Base-by-base conservation (phyloP, 352 stramenopile species). In the Phytophthora sp. region DNA sequence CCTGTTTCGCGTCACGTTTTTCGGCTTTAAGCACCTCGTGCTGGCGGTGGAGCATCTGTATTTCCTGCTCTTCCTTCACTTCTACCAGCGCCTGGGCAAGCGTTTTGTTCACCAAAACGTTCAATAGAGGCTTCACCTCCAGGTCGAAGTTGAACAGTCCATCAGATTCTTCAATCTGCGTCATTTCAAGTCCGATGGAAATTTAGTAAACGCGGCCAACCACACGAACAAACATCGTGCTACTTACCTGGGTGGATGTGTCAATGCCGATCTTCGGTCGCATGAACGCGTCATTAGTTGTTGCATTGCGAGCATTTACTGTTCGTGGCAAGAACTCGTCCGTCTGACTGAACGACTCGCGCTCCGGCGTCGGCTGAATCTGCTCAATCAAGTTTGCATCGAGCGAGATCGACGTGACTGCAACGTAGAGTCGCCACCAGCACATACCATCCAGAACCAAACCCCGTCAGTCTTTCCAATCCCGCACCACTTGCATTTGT, bases 91-190 rank as follows among this genome's bases (percentile, higher is more conserved):
- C 87, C 62, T 96, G 88, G 15, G 87, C 82, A 9, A 96, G 70
- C 3, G 84, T 96, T 49, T 95, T 96, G 67, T 76, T 89, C 24
- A 95, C 84, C 17, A 96, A 46, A 1, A 94, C 81, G 46, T 82
- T 81, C 13, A 96, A 66, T 9, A 96, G 57, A 24, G 88, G 88
- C 61, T 75, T 73, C 32, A 95, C 84, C 48, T 96, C 86, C 12
- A 58, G 53, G 54, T 96, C 84, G 58, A 94, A 96, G 51, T 94
- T 82, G 62, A 94, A 95, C 17, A 96, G 60, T 23, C 78, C 71
- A 48, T 90, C 84, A 1, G 72, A 68, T 17, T 82, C 76, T 35
- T 93, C 81, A 46, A 95, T 95, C 82, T 96, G 20, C 5, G 52
- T 28, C n/a, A n/a, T n/a, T n/a, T n/a, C n/a, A n/a, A n/a, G n/a